A percentile compares a stretch with the other conserved stretches of the same genome.
Conservation (phyloP, 2,329 filamentous ascomycete species). For the Dactylellina haptotyla region DNA sequence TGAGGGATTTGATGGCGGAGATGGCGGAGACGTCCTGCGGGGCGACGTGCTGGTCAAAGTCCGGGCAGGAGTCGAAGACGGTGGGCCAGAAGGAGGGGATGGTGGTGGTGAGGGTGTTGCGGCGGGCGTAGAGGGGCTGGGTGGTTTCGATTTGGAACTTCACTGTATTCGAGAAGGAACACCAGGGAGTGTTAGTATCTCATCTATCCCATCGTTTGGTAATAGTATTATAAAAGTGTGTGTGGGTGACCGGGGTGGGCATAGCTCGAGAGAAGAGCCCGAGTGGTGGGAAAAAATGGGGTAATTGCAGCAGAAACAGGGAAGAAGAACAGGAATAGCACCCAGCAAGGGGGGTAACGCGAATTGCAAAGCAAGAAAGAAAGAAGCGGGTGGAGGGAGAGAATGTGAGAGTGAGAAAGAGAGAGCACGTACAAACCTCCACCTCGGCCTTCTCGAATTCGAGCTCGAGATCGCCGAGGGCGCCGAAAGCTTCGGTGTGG, state of each 20-base stretch:
- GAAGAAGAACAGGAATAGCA: too few relatives aligned
- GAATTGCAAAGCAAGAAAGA: not conserved
- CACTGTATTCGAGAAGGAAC: constrained; percentile 64
- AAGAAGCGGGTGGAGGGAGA: not conserved
- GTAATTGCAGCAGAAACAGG: too few relatives aligned
- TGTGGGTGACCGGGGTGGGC: not conserved
- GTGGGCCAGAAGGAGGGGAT: constrained; percentile 95
- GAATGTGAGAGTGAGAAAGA: constrained; percentile 23
- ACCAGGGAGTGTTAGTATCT: not conserved
- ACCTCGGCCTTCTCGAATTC: constrained; percentile 86
- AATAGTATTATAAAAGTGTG: not conserved
- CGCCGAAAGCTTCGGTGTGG: constrained; percentile 73
- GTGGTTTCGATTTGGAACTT: constrained; percentile 76
- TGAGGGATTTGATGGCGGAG: constrained; percentile 73
- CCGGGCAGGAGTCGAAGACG: constrained; percentile 79
- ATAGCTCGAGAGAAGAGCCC: not conserved
- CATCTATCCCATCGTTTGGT: too few relatives aligned
- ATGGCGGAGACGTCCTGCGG: constrained; percentile 80
- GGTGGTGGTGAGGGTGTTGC: constrained; percentile 73
- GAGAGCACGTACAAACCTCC: constrained; percentile 76
- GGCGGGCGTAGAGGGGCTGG: constrained; percentile 78
- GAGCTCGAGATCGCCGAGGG: constrained; percentile 80
- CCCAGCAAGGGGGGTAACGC: not conserved
- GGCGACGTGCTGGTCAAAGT: constrained; percentile 88
- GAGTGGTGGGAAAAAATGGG: not conserved